A percentile compares a stretch with the other conserved stretches of the same genome.
phyloP scores from a whole-genome alignment of 305 asterid species.

The Solanum hybrid region DNA sequence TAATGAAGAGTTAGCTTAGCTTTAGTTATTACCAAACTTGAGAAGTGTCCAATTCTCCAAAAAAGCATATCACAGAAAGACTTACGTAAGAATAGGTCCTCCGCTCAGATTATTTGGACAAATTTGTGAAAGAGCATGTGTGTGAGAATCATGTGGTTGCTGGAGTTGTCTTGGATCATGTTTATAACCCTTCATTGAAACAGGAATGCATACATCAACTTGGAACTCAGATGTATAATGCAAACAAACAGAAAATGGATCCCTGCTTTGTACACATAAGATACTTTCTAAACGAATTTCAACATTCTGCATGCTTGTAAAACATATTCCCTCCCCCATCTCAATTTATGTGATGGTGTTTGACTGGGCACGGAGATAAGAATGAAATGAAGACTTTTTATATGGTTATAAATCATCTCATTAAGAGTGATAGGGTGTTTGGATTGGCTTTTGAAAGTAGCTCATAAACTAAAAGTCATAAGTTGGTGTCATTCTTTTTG shows the following conservation, averaged over 20 bases:
- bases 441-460: not conserved
- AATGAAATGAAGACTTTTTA: not conserved
- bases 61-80: not conserved
- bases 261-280: not conserved
- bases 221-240: slow-evolving; percentile 14
- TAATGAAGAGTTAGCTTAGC: not conserved
- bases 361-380: not conserved
- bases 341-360: not conserved
- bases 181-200: slow-evolving; percentile 23
- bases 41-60: not conserved
- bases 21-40: not conserved
- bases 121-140: slow-evolving; percentile 56
- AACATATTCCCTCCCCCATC: not conserved
- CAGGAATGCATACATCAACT: not conserved
- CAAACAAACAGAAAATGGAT: not conserved
- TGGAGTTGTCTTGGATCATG: slow-evolving; percentile 68
- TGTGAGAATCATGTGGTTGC: slow-evolving; percentile 72
- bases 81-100: slow-evolving; percentile 70
- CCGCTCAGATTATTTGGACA: slow-evolving; percentile 63
- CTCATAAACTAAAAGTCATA: not conserved
- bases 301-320: not conserved
- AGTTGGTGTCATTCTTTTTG: not conserved
- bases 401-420: not conserved
- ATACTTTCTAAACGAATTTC: not conserved
- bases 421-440: not conserved